Base-by-base conservation (phyloP, 805 yeast genomes). In the Cyberlindnera petersonii region DNA sequence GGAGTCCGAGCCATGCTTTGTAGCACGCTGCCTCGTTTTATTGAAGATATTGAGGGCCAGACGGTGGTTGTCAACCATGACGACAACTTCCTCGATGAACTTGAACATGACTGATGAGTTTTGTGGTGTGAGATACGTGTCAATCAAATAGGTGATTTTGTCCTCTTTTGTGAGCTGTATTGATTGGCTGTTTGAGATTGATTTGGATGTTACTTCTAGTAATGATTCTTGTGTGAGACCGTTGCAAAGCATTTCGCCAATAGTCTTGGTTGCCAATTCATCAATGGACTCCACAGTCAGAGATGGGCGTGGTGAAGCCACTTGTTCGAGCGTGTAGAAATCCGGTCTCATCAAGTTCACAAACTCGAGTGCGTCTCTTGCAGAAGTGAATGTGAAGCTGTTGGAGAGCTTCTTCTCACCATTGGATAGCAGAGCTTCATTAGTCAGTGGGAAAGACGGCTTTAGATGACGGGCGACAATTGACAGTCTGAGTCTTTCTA, bases 131-230 rank as follows among this genome's bases (percentile, higher is more conserved):
- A 39, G 23, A 23, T 40, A 35, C 3, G 16, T 36, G 9, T 20
- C 13, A 7, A 39, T 24, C 9, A 46, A n/a, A 11, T 24, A 36
- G 3, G 16, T 7, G 9, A 43, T 16, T 19, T 46, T 46, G n/a
- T 42, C 35, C 6, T 46, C 45, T 11, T 39, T 37, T 4, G 43
- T 43, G 19, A 46, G 24, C 10, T 39, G 43, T 5, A 9, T 18
- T 2, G 30, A 29, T 2, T 16, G 8, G 9, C 40, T 13, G 19
- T 40, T 35, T 8, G 9, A 5, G 10, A 42, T 28, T 19, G 16
- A 27, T 6, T 30, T 31, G 2, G 21, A n/a, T 14, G 40, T 4
- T 6, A 41, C 15, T 2, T 19, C 18, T 1, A 10, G 10, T 10
- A 43, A 31, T 7, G 34, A 9, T 6, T 35, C 39, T 3, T 14